Evolutionary conservation across 2,329 filamentous ascomycete species (phyloP).

Genomic region (Pseudogymnoascus sp.): DNA sequence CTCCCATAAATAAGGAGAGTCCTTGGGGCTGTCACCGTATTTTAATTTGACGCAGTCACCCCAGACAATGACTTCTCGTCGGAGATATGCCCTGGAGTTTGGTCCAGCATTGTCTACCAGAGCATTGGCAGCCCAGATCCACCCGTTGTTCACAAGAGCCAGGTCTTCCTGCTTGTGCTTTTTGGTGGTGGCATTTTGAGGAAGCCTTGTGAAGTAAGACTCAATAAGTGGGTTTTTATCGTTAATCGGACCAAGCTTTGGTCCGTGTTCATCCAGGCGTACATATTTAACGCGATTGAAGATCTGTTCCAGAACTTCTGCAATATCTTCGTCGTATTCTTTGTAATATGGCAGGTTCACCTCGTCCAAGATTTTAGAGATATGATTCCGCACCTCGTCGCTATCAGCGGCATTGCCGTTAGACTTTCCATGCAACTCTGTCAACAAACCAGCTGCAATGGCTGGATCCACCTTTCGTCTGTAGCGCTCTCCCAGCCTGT

Average conservation of each 20-base stretch:
- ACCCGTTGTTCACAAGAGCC: slow-evolving; percentile 89
- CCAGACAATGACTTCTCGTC: slow-evolving; percentile 95
- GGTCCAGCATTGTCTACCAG: slow-evolving; percentile 89
- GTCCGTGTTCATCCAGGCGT: slow-evolving; percentile 84
- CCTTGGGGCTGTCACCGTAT: slow-evolving; percentile 70
- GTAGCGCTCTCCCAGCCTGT: slow-evolving; percentile 73
- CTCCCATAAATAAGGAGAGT: slow-evolving; percentile 91
- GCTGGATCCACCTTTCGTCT: slow-evolving; percentile 62
- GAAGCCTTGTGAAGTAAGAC: slow-evolving; percentile 87
- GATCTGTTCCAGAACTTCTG: slow-evolving; percentile 79
- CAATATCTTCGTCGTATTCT: slow-evolving; percentile 80
- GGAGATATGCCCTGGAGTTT: slow-evolving; percentile 84
- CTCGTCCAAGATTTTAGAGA: slow-evolving; percentile 64
- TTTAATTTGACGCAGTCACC: slow-evolving; percentile 96
- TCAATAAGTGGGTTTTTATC: slow-evolving; percentile 77
- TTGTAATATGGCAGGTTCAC: slow-evolving; percentile 83
- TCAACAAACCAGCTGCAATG: slow-evolving; percentile 60
- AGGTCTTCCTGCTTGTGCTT: slow-evolving; percentile 69
- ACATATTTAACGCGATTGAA: slow-evolving; percentile 94
- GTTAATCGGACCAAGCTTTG: slow-evolving; percentile 73
- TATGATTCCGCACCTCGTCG: slow-evolving; percentile 44
- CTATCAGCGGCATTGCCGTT: slow-evolving; percentile 45
- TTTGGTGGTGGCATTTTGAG: slow-evolving; percentile 67
- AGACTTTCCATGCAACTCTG: slow-evolving; percentile 61
- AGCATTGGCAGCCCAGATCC: slow-evolving; percentile 97